These are phyloP conservation scores for Atkinsonella hypoxylon DNA, from an alignment of 2,329 filamentous ascomycete species.

Conservation along the genomic window DNA sequence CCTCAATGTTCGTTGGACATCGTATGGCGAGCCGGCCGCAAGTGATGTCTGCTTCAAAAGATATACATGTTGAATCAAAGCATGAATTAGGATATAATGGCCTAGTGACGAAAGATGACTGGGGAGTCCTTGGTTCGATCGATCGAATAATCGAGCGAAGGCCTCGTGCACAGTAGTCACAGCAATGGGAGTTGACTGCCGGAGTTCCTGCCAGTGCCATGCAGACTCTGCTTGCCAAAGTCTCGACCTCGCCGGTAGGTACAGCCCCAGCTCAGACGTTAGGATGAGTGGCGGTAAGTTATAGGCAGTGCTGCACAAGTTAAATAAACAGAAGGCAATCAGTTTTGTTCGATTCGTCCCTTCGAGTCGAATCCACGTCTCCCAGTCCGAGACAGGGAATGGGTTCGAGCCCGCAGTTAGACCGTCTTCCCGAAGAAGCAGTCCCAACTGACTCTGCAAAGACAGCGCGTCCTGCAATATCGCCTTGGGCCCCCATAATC, in stretches of 20 bases:
- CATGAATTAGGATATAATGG: slow-evolving; percentile 61
- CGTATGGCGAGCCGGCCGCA: slow-evolving; percentile 34
- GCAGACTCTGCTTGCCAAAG: slow-evolving; percentile 45
- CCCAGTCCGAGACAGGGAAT: slow-evolving; percentile 38
- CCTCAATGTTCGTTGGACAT: slow-evolving; percentile 36
- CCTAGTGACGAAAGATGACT: slow-evolving; percentile 47
- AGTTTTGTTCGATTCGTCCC: slow-evolving; percentile 46
- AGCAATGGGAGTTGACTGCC: slow-evolving; percentile 35
- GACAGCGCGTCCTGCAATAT: slow-evolving; percentile 49
- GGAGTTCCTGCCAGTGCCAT: slow-evolving; percentile 49
- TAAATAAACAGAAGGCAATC: slow-evolving; percentile 50
- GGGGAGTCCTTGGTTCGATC: slow-evolving; percentile 35
- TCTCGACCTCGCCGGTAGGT: slow-evolving; percentile 40
- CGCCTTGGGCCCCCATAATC: slow-evolving; percentile 48
- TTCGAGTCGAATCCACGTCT: slow-evolving; percentile 47
- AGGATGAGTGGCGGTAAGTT: slow-evolving; percentile 45
- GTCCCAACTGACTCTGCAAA: slow-evolving; percentile 44
- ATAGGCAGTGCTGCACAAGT: slow-evolving; percentile 49
- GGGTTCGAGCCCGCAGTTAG: slow-evolving; percentile 36
- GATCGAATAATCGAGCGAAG: slow-evolving; percentile 41
- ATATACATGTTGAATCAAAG: slow-evolving; percentile 61
- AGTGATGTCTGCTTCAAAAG: slow-evolving; percentile 52
- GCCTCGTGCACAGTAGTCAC: slow-evolving; percentile 46
- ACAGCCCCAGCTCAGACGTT: slow-evolving; percentile 46
- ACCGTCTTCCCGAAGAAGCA: slow-evolving; percentile 47